These are phyloP conservation scores for Cornus suecica DNA, from an alignment of 148 eudicot species.

Conservation along the genomic window DNA sequence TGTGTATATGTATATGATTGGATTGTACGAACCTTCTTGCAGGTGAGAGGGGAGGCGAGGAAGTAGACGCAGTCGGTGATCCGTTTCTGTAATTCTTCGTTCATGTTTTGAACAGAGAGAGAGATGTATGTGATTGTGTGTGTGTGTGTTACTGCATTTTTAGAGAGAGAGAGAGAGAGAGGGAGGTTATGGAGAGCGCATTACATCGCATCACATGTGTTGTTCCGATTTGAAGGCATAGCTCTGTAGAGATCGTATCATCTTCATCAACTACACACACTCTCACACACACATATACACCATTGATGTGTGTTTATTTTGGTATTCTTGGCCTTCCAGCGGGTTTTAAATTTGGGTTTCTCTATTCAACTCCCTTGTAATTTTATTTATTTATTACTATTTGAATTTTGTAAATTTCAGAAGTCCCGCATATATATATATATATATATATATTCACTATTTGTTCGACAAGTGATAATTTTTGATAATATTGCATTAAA, in stretches of 20 bases:
- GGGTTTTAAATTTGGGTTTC: background rate
- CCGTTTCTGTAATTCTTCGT: conserved; percentile 45
- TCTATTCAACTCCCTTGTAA: background rate
- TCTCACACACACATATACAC: background rate
- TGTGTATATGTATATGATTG: too few relatives aligned
- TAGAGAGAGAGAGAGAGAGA: background rate
- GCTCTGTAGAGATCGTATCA: background rate
- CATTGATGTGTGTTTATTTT: background rate
- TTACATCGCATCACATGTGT: background rate
- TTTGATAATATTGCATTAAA: background rate
- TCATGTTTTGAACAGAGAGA: conserved; percentile 18
- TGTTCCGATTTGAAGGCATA: background rate
- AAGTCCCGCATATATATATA: background rate
- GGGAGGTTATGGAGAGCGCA: background rate
- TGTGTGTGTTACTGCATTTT: too few relatives aligned
- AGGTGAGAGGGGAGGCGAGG: conserved; percentile 74
- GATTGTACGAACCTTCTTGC: conserved; percentile 55
- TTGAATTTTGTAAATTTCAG: too few relatives aligned
- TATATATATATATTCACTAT: background rate
- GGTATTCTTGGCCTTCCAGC: background rate
- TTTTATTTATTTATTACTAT: background rate
- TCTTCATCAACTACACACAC: background rate
- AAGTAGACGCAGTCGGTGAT: conserved; percentile 70
- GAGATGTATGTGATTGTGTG: too few relatives aligned
- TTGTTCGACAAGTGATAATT: too few relatives aligned